Evolutionary conservation across 768 basidiomycete genomes (phyloP), one percentile per base, ranked within the genome.

Genomic region (Mycena filopes): DNA sequence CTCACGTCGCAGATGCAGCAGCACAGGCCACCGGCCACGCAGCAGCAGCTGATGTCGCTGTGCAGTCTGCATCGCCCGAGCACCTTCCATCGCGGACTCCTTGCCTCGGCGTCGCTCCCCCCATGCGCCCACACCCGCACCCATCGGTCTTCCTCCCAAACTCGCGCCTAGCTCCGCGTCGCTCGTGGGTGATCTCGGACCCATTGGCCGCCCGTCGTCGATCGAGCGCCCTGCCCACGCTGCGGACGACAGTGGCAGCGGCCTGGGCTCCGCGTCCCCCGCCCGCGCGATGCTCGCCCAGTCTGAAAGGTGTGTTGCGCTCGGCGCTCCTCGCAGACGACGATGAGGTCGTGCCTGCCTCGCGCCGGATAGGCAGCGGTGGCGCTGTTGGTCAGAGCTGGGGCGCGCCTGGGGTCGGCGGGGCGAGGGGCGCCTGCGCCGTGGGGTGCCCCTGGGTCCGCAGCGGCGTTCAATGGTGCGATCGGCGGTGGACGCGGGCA

Each of bases 291-390:
- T 76, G 84, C 15, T 82, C 82, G 26, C 83, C 84, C 8, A 85
- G 83, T 68, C 84, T 84, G 2, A 93, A 93, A 72, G 87, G 88
- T 41, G 78, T 89, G 38, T 80, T 93, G 9, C 92, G 93, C 16
- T 93, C 92, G 6, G 92, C 93, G 21, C 82, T 94, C 21, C 86
- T 88, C 4, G 86, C 91, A 15, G 92, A 93, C 64, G 92, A 92
- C 65, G 93, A 94, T 73, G 92, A 94, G 72, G 89, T 93, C 13
- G 85, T 94, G 18, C 73, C 79, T 10, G 31, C 31, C 12, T 74
- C 77, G 12, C 77, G 83, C 42, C 83, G 20, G 81, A 83, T 9
- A 79, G 85, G 40, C 75, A 86, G 50, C 79, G 85, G 76, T 76
- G 77, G 79, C 47, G 77, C 77, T 3, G 81, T 84, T 13, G 77